Percentiles rank a stretch among this genome's conserved stretches.
Conservation (phyloP, 1,139 yeast species). For the Pichia sp. region DNA sequence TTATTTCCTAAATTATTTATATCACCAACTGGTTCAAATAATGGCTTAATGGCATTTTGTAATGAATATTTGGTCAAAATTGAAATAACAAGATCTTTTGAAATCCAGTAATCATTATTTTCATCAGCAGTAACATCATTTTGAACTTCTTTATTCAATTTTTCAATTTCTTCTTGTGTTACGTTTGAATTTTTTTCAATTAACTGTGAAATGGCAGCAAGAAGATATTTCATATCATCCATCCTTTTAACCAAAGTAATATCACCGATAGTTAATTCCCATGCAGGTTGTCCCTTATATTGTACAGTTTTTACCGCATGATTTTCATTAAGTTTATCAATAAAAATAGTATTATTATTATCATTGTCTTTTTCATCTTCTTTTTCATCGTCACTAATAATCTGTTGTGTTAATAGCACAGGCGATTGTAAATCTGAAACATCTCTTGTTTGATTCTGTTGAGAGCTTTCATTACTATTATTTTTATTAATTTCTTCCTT, state of each 20-base stretch:
- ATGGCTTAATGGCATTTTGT: conserved; percentile 54
- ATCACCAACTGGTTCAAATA: conserved; percentile 32
- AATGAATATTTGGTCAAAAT: conserved; percentile 61
- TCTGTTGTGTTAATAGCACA: background rate
- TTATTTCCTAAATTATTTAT: background rate
- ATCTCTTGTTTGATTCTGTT: background rate
- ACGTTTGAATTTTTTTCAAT: background rate
- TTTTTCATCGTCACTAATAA: conserved; percentile 2
- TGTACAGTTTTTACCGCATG: background rate
- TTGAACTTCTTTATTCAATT: background rate
- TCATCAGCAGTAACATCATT: conserved; percentile 1
- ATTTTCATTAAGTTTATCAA: too few relatives aligned
- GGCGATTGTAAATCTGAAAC: background rate
- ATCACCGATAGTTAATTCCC: conserved; percentile 3
- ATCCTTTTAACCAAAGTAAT: conserved; percentile 1
- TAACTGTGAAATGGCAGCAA: background rate
- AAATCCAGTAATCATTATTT: conserved; percentile 50
- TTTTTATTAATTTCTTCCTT: background rate
- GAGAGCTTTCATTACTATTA: background rate
- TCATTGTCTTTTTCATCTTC: background rate
- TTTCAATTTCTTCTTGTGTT: background rate
- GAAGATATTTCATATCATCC: conserved; percentile 5
- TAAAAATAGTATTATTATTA: background rate
- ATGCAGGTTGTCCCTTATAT: conserved; percentile 11
- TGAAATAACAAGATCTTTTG: conserved; percentile 55